phyloP scores from a whole-genome alignment of 805 yeast genomes.

The Dipodascopsis uninucleata region DNA sequence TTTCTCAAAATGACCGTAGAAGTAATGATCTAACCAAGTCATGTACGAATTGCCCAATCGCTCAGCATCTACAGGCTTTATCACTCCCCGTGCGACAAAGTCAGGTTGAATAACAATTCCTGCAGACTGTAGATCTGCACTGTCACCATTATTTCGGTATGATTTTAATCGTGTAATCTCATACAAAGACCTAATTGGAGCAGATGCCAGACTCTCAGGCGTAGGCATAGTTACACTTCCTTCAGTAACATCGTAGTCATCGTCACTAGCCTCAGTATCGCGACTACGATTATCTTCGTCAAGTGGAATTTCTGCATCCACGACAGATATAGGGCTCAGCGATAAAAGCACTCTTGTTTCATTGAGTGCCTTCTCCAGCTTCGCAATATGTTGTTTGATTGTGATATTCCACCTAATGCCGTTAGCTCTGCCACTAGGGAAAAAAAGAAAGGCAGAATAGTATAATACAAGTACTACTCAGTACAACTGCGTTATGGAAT shows the following conservation, averaged over 20 bases:
- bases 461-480: not conserved
- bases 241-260: constrained; percentile 3
- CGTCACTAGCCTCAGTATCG: constrained; percentile 12
- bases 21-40: constrained; percentile 15
- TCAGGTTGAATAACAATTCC: constrained; percentile 20
- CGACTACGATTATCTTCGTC: constrained; percentile 17
- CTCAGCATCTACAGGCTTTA: constrained; percentile 17
- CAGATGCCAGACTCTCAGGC: constrained; percentile 18
- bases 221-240: constrained; percentile 1
- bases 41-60: constrained; percentile 13
- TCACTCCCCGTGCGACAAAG: constrained; percentile 18
- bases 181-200: constrained; percentile 19
- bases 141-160: not conserved
- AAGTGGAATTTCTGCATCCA: constrained; percentile 13
- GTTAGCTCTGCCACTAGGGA: no score
- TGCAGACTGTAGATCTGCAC: constrained; percentile 6
- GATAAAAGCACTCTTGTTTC: constrained; percentile 13
- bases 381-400: constrained; percentile 7
- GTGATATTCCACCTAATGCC: constrained; percentile 18
- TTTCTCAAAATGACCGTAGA: constrained; percentile 17
- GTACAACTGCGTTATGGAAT: not conserved
- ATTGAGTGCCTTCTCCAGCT: constrained; percentile 18
- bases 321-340: constrained; percentile 11
- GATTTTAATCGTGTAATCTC: constrained; percentile 11
- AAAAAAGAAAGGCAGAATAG: no score